Evolutionary conservation across 495 filamentous ascomycete species (phyloP).

Genomic region (Neurospora sp.): DNA sequence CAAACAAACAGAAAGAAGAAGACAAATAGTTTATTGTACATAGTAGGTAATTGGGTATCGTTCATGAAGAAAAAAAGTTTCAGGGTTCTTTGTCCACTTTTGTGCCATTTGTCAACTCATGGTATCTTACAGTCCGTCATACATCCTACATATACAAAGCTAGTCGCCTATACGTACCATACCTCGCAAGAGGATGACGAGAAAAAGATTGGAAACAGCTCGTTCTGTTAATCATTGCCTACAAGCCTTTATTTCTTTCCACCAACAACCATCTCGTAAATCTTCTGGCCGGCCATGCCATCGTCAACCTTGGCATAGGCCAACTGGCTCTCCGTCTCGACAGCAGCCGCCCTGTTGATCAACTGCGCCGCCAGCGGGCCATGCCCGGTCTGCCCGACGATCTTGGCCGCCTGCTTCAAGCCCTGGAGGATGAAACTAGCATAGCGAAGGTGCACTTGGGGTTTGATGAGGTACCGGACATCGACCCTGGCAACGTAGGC

Average conservation of each 20-base stretch:
- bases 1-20: background rate
- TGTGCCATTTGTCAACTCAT: background rate
- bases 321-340: constrained; percentile 20
- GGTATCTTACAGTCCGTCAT: background rate
- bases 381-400: constrained; percentile 19
- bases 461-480: constrained; percentile 19
- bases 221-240: background rate
- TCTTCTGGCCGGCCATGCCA: background rate
- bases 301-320: background rate
- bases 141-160: background rate
- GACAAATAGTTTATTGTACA: background rate
- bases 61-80: background rate
- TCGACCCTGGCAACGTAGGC: constrained; percentile 7
- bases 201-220: background rate
- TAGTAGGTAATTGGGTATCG: background rate
- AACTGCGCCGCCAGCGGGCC: constrained; percentile 20
- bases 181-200: background rate
- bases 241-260: background rate
- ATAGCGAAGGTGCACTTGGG: constrained; percentile 15
- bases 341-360: constrained; percentile 13
- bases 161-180: background rate
- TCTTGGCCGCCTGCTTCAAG: constrained; percentile 25
- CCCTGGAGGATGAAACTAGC: constrained; percentile 29
- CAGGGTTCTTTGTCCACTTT: constrained; percentile 5
- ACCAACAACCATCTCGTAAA: constrained; percentile 12